Percentiles rank a stretch among this genome's conserved stretches.
Conservation (phyloP, 805 yeast species). For the Danielia reshetovae region DNA sequence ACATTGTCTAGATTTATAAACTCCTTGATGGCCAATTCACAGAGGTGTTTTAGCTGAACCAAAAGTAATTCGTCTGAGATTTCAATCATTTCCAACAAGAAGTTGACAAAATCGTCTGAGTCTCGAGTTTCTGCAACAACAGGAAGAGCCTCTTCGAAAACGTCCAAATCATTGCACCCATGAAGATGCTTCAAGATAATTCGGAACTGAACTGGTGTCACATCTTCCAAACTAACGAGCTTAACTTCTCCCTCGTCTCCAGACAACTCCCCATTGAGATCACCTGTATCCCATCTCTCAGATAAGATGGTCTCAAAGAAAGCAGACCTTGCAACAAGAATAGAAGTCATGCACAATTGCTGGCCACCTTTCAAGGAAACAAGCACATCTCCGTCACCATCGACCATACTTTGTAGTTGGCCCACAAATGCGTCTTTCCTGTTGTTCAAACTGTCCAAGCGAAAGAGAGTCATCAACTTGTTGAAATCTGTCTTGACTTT, state of each 20-base stretch:
- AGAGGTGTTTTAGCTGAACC: slow-evolving; percentile 52
- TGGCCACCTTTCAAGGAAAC: slow-evolving; percentile 47
- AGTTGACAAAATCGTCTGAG: slow-evolving; percentile 45
- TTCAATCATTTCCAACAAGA: slow-evolving; percentile 55
- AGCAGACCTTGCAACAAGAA: slow-evolving; percentile 55
- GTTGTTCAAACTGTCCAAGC: slow-evolving; percentile 11
- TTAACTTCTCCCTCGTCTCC: slow-evolving; percentile 10
- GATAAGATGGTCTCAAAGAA: slow-evolving; percentile 61
- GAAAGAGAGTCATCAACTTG: slow-evolving; percentile 15
- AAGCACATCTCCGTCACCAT: slow-evolving; percentile 36
- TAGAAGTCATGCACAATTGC: slow-evolving; percentile 44
- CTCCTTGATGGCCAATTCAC: slow-evolving; percentile 58
- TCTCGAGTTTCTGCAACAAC: slow-evolving; percentile 5
- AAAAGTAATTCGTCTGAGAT: slow-evolving; percentile 61
- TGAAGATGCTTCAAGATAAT: slow-evolving; percentile 53
- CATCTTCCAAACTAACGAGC: slow-evolving; percentile 40
- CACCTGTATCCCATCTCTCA: slow-evolving; percentile 43
- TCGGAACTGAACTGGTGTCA: slow-evolving; percentile 40
- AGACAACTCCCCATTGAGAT: background rate
- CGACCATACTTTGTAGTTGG: slow-evolving; percentile 7
- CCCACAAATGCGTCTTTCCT: slow-evolving; percentile 6
- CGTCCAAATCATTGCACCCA: slow-evolving; percentile 44
- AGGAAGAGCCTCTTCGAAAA: slow-evolving; percentile 31
- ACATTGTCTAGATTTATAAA: slow-evolving; percentile 60
- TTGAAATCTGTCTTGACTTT: slow-evolving; percentile 26